Evolutionary conservation across 176 grass and related monocot species (phyloP).

Genomic region (Musa schizocarpa): DNA sequence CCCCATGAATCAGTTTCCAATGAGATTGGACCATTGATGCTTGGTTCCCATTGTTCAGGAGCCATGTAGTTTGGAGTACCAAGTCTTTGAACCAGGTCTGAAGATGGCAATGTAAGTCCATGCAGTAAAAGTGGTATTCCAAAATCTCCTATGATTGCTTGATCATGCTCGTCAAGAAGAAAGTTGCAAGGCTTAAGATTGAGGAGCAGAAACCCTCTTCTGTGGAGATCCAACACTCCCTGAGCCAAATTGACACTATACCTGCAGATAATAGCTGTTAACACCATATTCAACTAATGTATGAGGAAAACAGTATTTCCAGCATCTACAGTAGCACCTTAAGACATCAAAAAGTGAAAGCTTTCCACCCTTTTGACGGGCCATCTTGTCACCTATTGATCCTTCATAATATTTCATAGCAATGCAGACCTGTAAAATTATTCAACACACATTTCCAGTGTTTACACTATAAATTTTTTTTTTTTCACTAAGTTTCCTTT

Average conservation of each 20-base stretch:
- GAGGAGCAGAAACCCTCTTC: conserved; percentile 57
- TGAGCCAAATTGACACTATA: conserved; percentile 75
- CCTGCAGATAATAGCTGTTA: conserved; percentile 31
- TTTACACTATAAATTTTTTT: neutral
- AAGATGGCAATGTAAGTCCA: conserved; percentile 59
- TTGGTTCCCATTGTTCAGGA: conserved; percentile 91
- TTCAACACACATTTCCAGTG: neutral
- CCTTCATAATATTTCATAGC: conserved; percentile 97
- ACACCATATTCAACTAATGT: neutral
- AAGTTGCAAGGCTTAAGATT: conserved; percentile 94
- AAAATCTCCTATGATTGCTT: conserved; percentile 70
- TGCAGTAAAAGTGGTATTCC: conserved; percentile 67
- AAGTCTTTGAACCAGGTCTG: conserved; percentile 63
- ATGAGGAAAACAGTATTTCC: no score
- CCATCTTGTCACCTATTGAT: conserved; percentile 86
- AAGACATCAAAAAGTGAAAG: conserved; percentile 71
- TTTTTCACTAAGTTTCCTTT: neutral
- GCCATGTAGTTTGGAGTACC: conserved; percentile 97
- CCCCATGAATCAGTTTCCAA: conserved; percentile 86
- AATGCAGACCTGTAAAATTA: conserved; percentile 66
- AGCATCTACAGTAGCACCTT: conserved; percentile 32
- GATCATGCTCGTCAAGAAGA: conserved; percentile 55
- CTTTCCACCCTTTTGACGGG: conserved; percentile 75
- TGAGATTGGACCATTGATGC: conserved; percentile 68
- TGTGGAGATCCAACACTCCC: conserved; percentile 65